Conservation (phyloP, 208 protist species). For the Wallacemonas sp. region DNA sequence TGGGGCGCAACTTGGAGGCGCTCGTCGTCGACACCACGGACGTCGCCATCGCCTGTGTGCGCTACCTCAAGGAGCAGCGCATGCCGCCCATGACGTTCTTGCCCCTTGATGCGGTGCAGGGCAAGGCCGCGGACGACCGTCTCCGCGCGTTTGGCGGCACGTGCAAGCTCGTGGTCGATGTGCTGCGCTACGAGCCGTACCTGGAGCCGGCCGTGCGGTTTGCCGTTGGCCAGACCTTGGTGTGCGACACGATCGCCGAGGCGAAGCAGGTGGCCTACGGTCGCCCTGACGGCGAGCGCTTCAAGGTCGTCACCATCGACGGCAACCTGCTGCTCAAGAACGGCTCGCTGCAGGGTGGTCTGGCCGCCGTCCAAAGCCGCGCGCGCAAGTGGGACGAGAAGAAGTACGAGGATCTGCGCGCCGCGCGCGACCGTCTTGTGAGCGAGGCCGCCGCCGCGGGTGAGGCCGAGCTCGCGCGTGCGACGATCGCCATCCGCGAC, state of each 20-base stretch:
- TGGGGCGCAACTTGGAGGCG: conserved; percentile 96
- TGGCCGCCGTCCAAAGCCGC: conserved; percentile 74
- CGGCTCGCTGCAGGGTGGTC: conserved; percentile 95
- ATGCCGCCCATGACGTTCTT: conserved; percentile 95
- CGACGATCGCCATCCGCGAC: conserved; percentile 71
- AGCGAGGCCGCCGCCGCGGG: conserved; percentile 53
- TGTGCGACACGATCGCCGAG: conserved; percentile 94
- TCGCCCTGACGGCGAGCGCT: conserved; percentile 43
- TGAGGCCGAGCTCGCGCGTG: conserved; percentile 72
- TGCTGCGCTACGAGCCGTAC: conserved; percentile 87
- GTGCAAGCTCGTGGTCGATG: conserved; percentile 93
- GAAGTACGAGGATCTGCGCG: conserved; percentile 81
- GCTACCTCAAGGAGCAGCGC: conserved; percentile 96
- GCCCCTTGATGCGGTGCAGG: conserved; percentile 92
- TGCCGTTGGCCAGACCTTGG: conserved; percentile 95
- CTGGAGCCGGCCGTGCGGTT: conserved; percentile 93
- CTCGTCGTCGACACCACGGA: conserved; percentile 96
- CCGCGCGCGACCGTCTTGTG: conserved; percentile 65
- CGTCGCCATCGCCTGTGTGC: conserved; percentile 93
- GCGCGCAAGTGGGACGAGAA: conserved; percentile 94
- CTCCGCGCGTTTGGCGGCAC: conserved; percentile 91
- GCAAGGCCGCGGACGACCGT: conserved; percentile 88
- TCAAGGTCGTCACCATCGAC: conserved; percentile 96
- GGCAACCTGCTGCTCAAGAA: conserved; percentile 95
- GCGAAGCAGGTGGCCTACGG: conserved; percentile 90